A percentile compares a stretch with the other conserved stretches of the same genome.
These are phyloP conservation scores for Colletotrichum zoysiae DNA, from an alignment of 2,329 filamentous ascomycete species.

Conservation along the genomic window DNA sequence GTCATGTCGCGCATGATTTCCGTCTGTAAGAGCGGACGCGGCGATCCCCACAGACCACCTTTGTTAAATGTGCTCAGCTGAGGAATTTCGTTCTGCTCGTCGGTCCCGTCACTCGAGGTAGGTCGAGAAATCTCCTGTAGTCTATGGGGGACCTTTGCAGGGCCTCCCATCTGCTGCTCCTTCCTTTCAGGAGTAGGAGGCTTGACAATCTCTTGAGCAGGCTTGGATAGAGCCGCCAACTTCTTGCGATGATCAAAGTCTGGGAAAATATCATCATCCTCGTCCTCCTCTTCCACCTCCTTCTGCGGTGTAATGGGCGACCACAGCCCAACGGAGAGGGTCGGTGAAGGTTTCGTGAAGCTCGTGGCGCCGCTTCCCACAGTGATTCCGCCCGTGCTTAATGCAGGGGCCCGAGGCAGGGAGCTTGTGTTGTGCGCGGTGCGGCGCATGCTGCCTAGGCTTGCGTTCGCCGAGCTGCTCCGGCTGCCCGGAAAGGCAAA, in stretches of 20 bases:
- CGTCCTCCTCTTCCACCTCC: conserved; percentile 56
- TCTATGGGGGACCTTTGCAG: conserved; percentile 36
- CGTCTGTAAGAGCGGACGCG: conserved; percentile 58
- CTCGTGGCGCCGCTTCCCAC: conserved; percentile 55
- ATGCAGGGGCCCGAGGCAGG: conserved; percentile 47
- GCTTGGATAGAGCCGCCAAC: conserved; percentile 35
- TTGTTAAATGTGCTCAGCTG: conserved; percentile 53
- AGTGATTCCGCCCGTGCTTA: conserved; percentile 53
- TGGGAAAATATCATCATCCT: conserved; percentile 64
- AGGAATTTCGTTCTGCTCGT: conserved; percentile 50
- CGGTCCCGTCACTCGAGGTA: conserved; percentile 43
- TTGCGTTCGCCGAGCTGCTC: conserved; percentile 60
- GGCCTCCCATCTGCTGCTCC: conserved; percentile 41
- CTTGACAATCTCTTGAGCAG: conserved; percentile 29
- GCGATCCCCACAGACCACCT: conserved; percentile 61
- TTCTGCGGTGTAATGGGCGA: conserved; percentile 53
- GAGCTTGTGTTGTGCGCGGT: conserved; percentile 44
- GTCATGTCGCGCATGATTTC: conserved; percentile 60
- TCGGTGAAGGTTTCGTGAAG: conserved; percentile 52
- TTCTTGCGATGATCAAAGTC: conserved; percentile 62
- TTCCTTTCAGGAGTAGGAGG: conserved; percentile 42
- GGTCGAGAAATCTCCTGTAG: conserved; percentile 42
- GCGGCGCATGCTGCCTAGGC: conserved; percentile 52
- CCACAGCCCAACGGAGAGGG: conserved; percentile 63
- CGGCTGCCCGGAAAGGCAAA: conserved; percentile 57